Evolutionary conservation across 495 filamentous ascomycete species (phyloP).

Genomic region (Tuber umbilicatum): DNA sequence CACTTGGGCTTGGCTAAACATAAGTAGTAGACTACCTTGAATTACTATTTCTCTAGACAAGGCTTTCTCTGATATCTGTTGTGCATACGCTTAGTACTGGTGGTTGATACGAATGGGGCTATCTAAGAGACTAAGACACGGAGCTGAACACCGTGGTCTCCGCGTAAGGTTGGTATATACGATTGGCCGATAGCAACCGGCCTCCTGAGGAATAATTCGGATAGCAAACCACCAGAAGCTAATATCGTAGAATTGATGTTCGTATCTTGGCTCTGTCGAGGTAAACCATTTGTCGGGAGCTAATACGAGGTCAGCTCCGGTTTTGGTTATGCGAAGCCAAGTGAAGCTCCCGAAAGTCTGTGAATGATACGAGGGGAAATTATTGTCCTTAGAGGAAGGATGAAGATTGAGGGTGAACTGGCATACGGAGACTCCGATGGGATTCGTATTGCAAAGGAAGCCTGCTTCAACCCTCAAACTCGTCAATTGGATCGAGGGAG

Average conservation of each 20-base stretch:
- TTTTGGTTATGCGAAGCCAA: background rate
- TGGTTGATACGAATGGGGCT: background rate
- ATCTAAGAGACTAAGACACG: background rate
- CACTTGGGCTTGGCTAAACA: background rate
- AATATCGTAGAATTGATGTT: background rate
- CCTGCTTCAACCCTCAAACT: background rate
- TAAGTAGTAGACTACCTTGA: background rate
- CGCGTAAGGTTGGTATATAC: background rate
- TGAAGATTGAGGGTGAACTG: background rate
- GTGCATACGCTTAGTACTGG: background rate
- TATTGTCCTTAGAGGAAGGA: background rate
- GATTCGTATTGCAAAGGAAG: background rate
- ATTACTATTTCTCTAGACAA: background rate
- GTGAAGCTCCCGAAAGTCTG: background rate
- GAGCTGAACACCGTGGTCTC: background rate
- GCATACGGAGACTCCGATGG: background rate
- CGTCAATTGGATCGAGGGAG: background rate
- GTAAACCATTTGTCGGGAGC: background rate
- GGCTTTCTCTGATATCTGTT: background rate
- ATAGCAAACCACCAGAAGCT: background rate
- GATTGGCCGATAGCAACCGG: background rate
- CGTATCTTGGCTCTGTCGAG: background rate
- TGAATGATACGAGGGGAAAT: background rate
- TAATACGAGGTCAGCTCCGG: background rate
- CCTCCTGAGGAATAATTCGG: background rate